Evolutionary conservation across 176 grass and related monocot species (phyloP).

Genomic region (Eleusine coracana): DNA sequence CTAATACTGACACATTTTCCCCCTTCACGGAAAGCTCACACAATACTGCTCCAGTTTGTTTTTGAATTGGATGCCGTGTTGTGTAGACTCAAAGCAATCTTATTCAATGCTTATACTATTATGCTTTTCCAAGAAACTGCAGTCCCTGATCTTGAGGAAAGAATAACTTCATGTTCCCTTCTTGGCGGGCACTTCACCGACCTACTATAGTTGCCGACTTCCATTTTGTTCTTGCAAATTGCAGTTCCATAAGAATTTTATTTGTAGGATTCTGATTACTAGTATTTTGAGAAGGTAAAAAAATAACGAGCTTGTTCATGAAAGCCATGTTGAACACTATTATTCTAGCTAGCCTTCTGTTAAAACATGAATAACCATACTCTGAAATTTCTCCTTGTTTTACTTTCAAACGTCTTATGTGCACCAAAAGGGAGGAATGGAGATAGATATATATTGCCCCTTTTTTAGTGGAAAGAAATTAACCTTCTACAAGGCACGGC

Average conservation of each 20-base stretch:
- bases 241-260: not conserved
- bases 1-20: slow-evolving; percentile 29
- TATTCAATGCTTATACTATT: slow-evolving; percentile 49
- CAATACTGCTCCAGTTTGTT: not conserved
- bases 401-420: slow-evolving; percentile 34
- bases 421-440: slow-evolving; percentile 48
- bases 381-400: not conserved
- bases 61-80: slow-evolving; percentile 38
- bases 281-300: not conserved
- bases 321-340: slow-evolving; percentile 7
- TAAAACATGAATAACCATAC: slow-evolving; percentile 37
- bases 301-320: not conserved
- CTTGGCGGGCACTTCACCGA: slow-evolving; percentile 53
- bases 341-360: not conserved
- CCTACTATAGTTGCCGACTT: slow-evolving; percentile 29
- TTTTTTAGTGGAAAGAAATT: slow-evolving; percentile 42
- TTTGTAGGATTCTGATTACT: slow-evolving; percentile 19
- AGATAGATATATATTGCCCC: slow-evolving; percentile 36
- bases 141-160: slow-evolving; percentile 45
- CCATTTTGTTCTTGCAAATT: slow-evolving; percentile 23
- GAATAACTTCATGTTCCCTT: slow-evolving; percentile 57
- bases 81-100: slow-evolving; percentile 41
- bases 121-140: slow-evolving; percentile 36
- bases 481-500: slow-evolving; percentile 20
- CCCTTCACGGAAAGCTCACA: slow-evolving; percentile 38